Evolutionary conservation across 495 filamentous ascomycete species (phyloP).

Genomic region (Astrothelium macrocarpum): DNA sequence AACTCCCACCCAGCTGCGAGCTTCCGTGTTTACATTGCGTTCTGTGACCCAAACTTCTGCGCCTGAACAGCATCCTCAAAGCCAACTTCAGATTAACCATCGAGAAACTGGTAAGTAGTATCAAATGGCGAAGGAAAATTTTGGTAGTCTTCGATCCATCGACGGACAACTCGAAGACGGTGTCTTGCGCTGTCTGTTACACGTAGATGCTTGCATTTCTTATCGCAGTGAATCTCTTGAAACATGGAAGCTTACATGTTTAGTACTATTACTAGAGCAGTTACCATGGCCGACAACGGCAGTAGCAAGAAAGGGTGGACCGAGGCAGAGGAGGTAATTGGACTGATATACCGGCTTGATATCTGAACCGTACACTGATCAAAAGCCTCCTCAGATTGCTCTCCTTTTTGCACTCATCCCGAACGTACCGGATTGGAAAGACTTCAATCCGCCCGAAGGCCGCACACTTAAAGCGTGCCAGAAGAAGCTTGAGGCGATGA

Average conservation of each 20-base stretch:
- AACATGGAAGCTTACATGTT: background rate
- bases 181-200: too few relatives aligned
- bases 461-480: slow-evolving; percentile 15
- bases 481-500: slow-evolving; percentile 16
- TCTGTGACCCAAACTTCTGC: background rate
- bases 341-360: background rate
- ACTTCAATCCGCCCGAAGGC: slow-evolving; percentile 19
- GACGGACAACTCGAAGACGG: too few relatives aligned
- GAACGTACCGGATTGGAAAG: slow-evolving; percentile 18
- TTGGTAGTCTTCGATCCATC: too few relatives aligned
- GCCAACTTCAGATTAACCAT: too few relatives aligned
- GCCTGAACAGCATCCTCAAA: background rate
- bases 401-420: slow-evolving; percentile 28
- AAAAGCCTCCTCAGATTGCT: slow-evolving; percentile 17
- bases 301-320: slow-evolving; percentile 22
- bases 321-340: slow-evolving; percentile 32
- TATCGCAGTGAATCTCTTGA: background rate
- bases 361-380: background rate
- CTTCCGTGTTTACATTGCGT: background rate
- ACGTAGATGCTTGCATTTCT: too few relatives aligned
- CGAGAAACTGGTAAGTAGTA: too few relatives aligned
- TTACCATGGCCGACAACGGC: slow-evolving; percentile 11
- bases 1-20: background rate
- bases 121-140: too few relatives aligned
- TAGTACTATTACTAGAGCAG: background rate